These are phyloP conservation scores for Leishmania guyanensis DNA, from an alignment of 208 protist species.

Conservation along the genomic window DNA sequence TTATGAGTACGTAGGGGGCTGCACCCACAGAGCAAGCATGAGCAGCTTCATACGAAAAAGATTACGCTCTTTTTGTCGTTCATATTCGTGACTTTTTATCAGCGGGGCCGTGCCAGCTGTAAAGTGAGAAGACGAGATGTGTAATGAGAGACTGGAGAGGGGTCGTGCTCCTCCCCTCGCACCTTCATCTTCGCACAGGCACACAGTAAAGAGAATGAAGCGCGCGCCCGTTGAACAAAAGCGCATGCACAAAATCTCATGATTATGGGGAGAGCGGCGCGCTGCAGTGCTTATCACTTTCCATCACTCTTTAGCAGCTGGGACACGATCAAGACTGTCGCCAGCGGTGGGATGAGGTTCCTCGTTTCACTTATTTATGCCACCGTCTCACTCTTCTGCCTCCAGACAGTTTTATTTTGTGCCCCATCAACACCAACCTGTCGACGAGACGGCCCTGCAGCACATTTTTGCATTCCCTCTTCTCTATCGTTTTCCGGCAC, in stretches of 20 bases:
- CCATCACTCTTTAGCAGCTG: not conserved
- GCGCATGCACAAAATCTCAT: not conserved
- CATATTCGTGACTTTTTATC: not conserved
- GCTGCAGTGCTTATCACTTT: not conserved
- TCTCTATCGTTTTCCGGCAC: not conserved
- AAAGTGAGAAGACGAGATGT: not conserved
- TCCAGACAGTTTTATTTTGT: conserved; percentile 4
- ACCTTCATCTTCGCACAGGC: not conserved
- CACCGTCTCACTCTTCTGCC: not conserved
- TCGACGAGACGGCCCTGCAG: too few relatives aligned
- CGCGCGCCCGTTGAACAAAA: not conserved
- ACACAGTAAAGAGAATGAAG: not conserved
- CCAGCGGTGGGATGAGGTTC: not conserved
- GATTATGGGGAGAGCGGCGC: not conserved
- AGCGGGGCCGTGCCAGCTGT: not conserved
- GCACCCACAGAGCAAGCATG: not conserved
- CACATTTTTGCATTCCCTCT: not conserved
- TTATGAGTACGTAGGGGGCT: too few relatives aligned
- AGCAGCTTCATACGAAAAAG: not conserved
- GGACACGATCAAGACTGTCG: not conserved
- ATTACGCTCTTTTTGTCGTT: not conserved
- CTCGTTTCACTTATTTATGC: not conserved
- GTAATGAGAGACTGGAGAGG: not conserved
- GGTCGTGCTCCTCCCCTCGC: not conserved
- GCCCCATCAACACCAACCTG: not conserved